phyloP scores from a whole-genome alignment of 306 rosid genomes.

The Hippophae gyantsensis region DNA sequence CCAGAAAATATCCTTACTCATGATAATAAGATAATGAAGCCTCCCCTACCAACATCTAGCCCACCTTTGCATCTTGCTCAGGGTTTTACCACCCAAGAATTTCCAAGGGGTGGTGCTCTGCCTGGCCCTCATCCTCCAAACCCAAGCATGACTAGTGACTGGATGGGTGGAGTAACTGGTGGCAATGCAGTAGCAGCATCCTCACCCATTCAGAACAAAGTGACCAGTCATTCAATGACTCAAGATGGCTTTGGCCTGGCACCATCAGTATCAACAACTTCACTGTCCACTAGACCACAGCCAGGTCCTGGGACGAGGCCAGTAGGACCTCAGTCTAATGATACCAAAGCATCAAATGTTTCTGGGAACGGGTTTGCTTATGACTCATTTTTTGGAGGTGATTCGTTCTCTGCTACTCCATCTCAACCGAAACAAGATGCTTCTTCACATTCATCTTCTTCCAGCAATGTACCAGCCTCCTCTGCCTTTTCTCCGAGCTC shows the following conservation, averaged over 20 bases:
- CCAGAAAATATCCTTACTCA: slow-evolving; percentile 21
- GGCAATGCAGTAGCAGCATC: slow-evolving; percentile 32
- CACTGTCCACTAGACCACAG: slow-evolving; percentile 38
- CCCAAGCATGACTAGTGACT: slow-evolving; percentile 34
- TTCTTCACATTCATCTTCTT: slow-evolving; percentile 35
- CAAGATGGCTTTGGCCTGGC: slow-evolving; percentile 50
- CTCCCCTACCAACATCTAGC: slow-evolving; percentile 33
- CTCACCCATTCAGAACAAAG: slow-evolving; percentile 35
- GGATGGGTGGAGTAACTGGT: slow-evolving; percentile 34
- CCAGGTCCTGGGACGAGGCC: slow-evolving; percentile 36
- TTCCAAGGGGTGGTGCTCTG: slow-evolving; percentile 28
- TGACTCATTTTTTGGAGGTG: slow-evolving; percentile 61
- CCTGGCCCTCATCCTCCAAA: slow-evolving; percentile 33
- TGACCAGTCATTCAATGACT: slow-evolving; percentile 30
- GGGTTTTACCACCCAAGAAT: slow-evolving; percentile 36
- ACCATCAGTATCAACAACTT: slow-evolving; percentile 43
- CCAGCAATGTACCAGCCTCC: slow-evolving; percentile 32
- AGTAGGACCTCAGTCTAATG: slow-evolving; percentile 39
- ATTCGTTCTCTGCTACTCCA: slow-evolving; percentile 51
- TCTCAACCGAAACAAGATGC: slow-evolving; percentile 47
- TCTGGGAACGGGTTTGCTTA: slow-evolving; percentile 64
- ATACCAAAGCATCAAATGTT: slow-evolving; percentile 29
- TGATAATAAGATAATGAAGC: slow-evolving; percentile 20
- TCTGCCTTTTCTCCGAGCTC: slow-evolving; percentile 41
- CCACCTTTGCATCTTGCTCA: slow-evolving; percentile 32